phyloP scores from a whole-genome alignment of 148 eudicot genomes.

The Amaranthus hypochondriacus region DNA sequence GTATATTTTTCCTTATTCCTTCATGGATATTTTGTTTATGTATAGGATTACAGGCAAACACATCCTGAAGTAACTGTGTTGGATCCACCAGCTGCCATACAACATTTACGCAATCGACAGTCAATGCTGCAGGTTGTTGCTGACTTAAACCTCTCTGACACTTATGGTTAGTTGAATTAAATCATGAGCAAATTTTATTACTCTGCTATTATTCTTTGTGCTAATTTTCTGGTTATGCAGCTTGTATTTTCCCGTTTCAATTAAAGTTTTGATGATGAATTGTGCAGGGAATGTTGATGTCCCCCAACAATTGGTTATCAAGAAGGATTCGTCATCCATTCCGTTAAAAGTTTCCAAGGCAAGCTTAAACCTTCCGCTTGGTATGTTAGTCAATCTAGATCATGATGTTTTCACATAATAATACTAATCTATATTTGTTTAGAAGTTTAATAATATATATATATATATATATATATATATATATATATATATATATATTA shows the following conservation, averaged over 20 bases:
- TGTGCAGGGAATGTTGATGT: slow-evolving; percentile 71
- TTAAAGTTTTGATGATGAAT: neutral
- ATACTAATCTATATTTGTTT: too few species aligned
- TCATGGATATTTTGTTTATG: neutral
- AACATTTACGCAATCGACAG: slow-evolving; percentile 81
- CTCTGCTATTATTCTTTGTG: neutral
- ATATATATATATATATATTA: too few species aligned
- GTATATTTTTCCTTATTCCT: slow-evolving; percentile 9
- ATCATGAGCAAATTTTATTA: neutral
- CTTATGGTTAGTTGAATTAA: slow-evolving; percentile 49
- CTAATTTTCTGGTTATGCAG: neutral
- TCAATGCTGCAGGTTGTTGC: slow-evolving; percentile 93
- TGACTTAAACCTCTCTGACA: slow-evolving; percentile 65
- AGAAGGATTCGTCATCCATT: slow-evolving; percentile 75
- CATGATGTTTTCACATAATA: too few species aligned
- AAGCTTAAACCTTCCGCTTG: slow-evolving; percentile 78
- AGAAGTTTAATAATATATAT: too few species aligned
- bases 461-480: too few species aligned
- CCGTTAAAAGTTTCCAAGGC: slow-evolving; percentile 64
- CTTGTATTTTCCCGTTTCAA: neutral
- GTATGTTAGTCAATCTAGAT: slow-evolving; percentile 28
- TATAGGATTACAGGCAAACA: slow-evolving; percentile 69
- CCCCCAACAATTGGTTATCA: slow-evolving; percentile 79
- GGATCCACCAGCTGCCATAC: slow-evolving; percentile 96
- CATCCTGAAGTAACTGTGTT: slow-evolving; percentile 86